phyloP scores from a whole-genome alignment of 2,329 filamentous ascomycete species.

The Colletotrichum godetiae region DNA sequence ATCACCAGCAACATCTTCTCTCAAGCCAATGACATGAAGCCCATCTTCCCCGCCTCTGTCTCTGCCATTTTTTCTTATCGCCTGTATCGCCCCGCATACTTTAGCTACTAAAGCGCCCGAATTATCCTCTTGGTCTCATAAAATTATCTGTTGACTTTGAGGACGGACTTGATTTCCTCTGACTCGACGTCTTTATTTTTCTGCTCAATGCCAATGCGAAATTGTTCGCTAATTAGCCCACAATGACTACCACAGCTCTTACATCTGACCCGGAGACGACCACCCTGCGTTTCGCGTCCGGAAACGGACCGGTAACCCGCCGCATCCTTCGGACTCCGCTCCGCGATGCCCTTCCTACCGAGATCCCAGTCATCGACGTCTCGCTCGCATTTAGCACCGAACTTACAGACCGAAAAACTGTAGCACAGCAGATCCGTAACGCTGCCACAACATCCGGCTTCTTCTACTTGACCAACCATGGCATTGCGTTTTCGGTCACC shows the following conservation, averaged over 20 bases:
- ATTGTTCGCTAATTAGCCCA: neutral
- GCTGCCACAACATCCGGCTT: slow-evolving; percentile 64
- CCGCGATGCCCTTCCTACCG: slow-evolving; percentile 49
- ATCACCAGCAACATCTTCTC: neutral
- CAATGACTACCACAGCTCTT: neutral
- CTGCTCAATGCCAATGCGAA: neutral
- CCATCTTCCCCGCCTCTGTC: neutral
- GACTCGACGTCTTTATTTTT: neutral
- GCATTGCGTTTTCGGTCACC: slow-evolving; percentile 49
- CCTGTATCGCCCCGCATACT: slow-evolving; percentile 2
- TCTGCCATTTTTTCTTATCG: neutral
- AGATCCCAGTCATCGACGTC: slow-evolving; percentile 67
- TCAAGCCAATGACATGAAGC: neutral
- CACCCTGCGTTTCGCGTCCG: slow-evolving; percentile 49
- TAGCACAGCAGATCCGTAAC: slow-evolving; percentile 53
- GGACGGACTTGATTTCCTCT: neutral
- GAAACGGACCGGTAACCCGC: slow-evolving; percentile 50
- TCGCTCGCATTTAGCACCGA: slow-evolving; percentile 51
- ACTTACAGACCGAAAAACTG: slow-evolving; percentile 47
- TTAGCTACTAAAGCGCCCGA: neutral
- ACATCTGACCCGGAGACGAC: slow-evolving; percentile 37
- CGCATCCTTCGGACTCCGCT: slow-evolving; percentile 48
- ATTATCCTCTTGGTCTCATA: neutral
- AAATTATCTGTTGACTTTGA: neutral
- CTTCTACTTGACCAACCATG: slow-evolving; percentile 66